Conservation (phyloP, 768 basidiomycete species). For the Crucibulum laeve region DNA sequence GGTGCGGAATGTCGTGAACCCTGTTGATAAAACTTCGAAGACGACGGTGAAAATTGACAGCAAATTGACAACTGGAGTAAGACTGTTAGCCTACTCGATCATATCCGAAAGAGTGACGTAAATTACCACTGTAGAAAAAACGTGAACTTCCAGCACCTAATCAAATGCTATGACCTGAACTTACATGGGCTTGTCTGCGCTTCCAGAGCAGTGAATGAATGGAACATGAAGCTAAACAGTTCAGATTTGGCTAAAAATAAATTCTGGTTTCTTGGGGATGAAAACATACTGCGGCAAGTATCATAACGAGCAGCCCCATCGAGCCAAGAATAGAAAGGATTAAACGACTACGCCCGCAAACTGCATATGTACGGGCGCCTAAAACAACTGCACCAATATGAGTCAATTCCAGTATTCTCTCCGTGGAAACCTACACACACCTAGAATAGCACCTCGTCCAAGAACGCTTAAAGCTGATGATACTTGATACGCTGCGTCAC, state of each 20-base stretch:
- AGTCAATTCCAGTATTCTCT: not conserved
- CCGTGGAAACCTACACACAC: not conserved
- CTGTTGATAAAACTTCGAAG: no score
- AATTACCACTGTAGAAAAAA: no score
- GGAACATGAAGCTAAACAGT: conserved; percentile 1
- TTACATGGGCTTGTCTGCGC: no score
- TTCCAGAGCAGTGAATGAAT: no score
- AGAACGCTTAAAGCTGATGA: not conserved
- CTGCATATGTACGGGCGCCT: not conserved
- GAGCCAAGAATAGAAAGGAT: not conserved
- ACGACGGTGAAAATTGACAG: no score
- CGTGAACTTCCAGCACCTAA: no score
- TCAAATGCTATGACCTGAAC: no score
- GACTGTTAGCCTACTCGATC: no score
- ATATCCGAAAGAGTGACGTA: no score
- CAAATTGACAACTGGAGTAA: no score
- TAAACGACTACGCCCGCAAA: not conserved
- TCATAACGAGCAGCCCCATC: not conserved
- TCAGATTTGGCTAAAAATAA: not conserved
- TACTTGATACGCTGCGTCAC: not conserved
- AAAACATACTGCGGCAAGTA: not conserved
- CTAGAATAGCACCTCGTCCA: not conserved
- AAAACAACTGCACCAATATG: not conserved
- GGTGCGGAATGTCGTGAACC: no score
- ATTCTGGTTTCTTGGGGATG: not conserved